Evolutionary conservation across 352 stramenopile genomes (phyloP).

Genomic region (Phytophthora fragariaefolia): DNA sequence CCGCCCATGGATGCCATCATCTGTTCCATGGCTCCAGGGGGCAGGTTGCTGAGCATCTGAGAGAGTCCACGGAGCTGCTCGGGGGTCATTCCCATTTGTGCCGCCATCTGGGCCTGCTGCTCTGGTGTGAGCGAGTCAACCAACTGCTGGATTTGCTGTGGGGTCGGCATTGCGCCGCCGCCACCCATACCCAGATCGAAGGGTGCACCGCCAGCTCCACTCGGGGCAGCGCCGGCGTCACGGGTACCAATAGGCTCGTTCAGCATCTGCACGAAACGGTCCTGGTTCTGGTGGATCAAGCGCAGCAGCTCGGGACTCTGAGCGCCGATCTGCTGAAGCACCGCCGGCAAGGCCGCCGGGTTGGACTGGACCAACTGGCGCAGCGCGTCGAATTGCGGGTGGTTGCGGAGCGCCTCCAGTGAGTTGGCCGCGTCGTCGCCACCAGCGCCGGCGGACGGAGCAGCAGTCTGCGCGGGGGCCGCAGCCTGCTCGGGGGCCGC

Average conservation of each 20-base stretch:
- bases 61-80: slow-evolving; percentile 87
- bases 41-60: slow-evolving; percentile 88
- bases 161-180: slow-evolving; percentile 68
- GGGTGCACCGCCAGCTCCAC: slow-evolving; percentile 41
- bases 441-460: slow-evolving; percentile 3
- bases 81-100: slow-evolving; percentile 86
- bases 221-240: slow-evolving; percentile 39
- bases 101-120: slow-evolving; percentile 82
- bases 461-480: slow-evolving; percentile 14
- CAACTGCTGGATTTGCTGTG: slow-evolving; percentile 86
- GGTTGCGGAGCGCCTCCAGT: slow-evolving; percentile 82
- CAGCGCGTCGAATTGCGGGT: slow-evolving; percentile 86
- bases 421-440: slow-evolving; percentile 43
- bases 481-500: slow-evolving; percentile 36
- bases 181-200: slow-evolving; percentile 61
- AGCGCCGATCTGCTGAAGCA: slow-evolving; percentile 87
- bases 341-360: slow-evolving; percentile 71
- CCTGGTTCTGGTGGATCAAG: slow-evolving; percentile 87
- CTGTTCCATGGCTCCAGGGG: slow-evolving; percentile 83
- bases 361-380: slow-evolving; percentile 88
- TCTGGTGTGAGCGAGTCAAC: slow-evolving; percentile 80
- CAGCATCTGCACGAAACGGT: slow-evolving; percentile 88
- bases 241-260: slow-evolving; percentile 84
- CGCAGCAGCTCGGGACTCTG: slow-evolving; percentile 87
- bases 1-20: slow-evolving; percentile 87